Base-by-base conservation (phyloP, 371 early-diverging fungal genomes). In the Furculomyces boomerangus region DNA sequence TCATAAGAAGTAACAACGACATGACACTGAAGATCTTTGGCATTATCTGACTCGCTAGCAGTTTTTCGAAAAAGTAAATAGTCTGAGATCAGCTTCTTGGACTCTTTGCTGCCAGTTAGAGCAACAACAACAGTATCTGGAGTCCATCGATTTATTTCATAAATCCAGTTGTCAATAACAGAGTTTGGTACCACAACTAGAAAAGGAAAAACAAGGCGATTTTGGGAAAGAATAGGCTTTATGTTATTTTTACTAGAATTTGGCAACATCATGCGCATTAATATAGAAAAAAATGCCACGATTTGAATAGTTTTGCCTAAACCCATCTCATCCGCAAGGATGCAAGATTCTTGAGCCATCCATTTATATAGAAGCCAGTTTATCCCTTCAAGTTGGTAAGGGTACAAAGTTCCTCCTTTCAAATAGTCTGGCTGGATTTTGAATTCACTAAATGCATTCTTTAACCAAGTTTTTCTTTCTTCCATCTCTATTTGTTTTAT, bases 271-370 rank as follows among this genome's bases (percentile, higher is more conserved):
- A 73, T 63, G 24, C 71, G 64, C 43, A 62, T 67, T 2, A 88
- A 56, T n/a, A 62, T 67, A 30, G 65, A 66, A 25, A 95, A 61
- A 57, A 88, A 82, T 0, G 86, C 67, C 25, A 93, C 81, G 25
- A 81, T 74, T 61, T 94, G 93, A 30, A 93, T 77, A 0, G 94
- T 93, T 65, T 93, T 93, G 37, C 90, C 95, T 54, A 91, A 64
- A 7, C 90, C 90, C 88, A 90, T 90, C 62, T 91, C 90, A 70
- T 95, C 95, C 1, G 95, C 95, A 50, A 97, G 74, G 32, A 97
- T 86, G 55, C 79, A 75, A 0, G 80, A 67, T 55, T 71, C 62
- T 31, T 66, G 29, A 46, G 66, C 59, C 57, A 68, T 68, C 83
- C 86, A 80, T 57, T 82, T 77, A 68, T 78, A 81, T 10, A 77